Base-by-base conservation (phyloP, 2,329 filamentous ascomycete species). In the Colletotrichum eleusines region DNA sequence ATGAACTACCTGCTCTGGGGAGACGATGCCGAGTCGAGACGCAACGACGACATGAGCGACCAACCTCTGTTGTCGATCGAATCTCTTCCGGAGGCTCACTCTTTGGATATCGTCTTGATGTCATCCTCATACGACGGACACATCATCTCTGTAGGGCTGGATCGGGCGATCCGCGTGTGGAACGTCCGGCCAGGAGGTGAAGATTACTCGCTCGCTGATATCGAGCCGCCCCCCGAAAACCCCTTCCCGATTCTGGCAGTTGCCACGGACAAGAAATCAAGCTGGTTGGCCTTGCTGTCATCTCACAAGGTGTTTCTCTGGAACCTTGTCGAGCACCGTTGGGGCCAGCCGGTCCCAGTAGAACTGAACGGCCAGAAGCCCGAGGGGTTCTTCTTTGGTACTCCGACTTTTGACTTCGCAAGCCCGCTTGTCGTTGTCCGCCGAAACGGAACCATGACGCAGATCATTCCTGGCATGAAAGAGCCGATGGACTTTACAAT, bases 1-100 rank as follows among this genome's bases (percentile, higher is more conserved):
- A 93, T 93, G 83, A 93, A 91, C 73, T 93, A 92, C 75, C 83
- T 95, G 7, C 82, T 95, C 0, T 92, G 89, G 87, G 90, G 91
- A 69, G 89, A 91, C 64, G 81, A 86, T 66, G 79, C 81, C 8
- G 79, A 84, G 26, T 81, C 81, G 18, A 83, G 85, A 1, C 81
- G 81, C 8, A 82, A 86, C 11, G 81, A 84, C 6, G 83, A 86
- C 8, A 81, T 78, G 0, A 81, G 84, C n/a, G 82, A 85, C 38
- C 80, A 83, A 28, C 83, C 87, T 0, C 80, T 87, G 1, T 79
- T 95, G 16, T 87, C 86, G 0, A 84, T 93, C 57, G 87, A 86
- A 61, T 89, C 88, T 1, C 78, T 94, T 14, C 83, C 84, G 33
- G 84, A 86, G 18, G 90, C 90, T 0, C 93, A 95, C 76, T 80